A percentile compares a stretch with the other conserved stretches of the same genome.
phyloP scores from a whole-genome alignment of 495 filamentous ascomycete genomes.

The Neurospora tetraspora region DNA sequence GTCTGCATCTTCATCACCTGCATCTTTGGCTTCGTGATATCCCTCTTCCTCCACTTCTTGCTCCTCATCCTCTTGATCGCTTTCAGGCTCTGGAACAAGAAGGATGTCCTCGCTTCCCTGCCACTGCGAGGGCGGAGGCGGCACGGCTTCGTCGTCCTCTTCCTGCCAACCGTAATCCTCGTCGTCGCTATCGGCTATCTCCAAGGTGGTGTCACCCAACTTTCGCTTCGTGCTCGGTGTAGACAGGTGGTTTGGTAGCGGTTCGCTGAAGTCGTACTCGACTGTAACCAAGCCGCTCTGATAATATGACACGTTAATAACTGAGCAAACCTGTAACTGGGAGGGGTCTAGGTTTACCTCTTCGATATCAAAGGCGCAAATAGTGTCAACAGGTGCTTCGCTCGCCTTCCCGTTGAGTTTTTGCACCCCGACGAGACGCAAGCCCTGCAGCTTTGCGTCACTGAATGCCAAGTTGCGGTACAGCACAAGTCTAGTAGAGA shows the following conservation, averaged over 20 bases:
- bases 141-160: conserved; percentile 36
- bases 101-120: conserved; percentile 43
- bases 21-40: not conserved
- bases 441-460: conserved; percentile 15
- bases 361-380: conserved; percentile 32
- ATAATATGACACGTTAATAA: conserved; percentile 2
- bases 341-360: conserved; percentile 19
- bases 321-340: conserved; percentile 8
- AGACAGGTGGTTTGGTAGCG: conserved; percentile 16
- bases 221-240: conserved; percentile 34
- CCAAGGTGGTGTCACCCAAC: conserved; percentile 30
- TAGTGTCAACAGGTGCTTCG: conserved; percentile 14
- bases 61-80: conserved; percentile 22
- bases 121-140: conserved; percentile 39
- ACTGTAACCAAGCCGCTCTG: conserved; percentile 19
- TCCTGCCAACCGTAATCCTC: conserved; percentile 43
- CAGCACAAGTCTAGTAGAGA: conserved; percentile 57
- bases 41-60: conserved; percentile 2
- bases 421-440: conserved; percentile 34
- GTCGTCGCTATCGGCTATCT: conserved; percentile 41
- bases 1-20: not conserved
- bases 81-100: conserved; percentile 20
- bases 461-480: conserved; percentile 52
- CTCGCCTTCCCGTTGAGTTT: conserved; percentile 32
- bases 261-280: conserved; percentile 15